phyloP scores from a whole-genome alignment of 1,139 yeast genomes.

The Suhomyces choctaworum region DNA sequence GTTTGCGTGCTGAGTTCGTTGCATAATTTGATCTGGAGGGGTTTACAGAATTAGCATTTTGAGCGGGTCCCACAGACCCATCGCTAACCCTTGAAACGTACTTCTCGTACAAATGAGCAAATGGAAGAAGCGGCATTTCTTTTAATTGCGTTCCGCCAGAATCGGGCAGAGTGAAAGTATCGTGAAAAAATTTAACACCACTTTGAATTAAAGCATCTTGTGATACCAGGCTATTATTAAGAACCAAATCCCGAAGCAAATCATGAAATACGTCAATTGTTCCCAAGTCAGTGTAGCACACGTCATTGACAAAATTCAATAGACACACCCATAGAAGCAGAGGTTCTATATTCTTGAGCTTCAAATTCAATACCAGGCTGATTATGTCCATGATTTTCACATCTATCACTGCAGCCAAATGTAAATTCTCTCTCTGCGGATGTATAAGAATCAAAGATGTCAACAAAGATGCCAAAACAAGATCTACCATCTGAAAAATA shows the following conservation, averaged over 20 bases:
- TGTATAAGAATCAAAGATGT: slow-evolving; percentile 15
- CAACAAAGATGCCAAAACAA: slow-evolving; percentile 21
- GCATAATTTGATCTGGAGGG: slow-evolving; percentile 2
- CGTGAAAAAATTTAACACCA: slow-evolving; percentile 26
- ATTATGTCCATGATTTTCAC: slow-evolving; percentile 11
- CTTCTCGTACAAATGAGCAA: slow-evolving; percentile 2
- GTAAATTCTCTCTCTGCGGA: neutral
- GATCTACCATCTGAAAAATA: slow-evolving; percentile 18
- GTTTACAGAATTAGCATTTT: no score
- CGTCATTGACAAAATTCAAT: slow-evolving; percentile 32
- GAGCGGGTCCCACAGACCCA: no score
- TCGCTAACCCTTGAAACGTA: no score
- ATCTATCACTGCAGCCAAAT: neutral
- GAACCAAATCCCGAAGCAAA: slow-evolving; percentile 22
- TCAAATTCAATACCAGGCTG: slow-evolving; percentile 5
- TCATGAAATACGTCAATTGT: slow-evolving; percentile 22
- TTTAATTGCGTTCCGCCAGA: no score
- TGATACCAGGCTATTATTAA: slow-evolving; percentile 11
- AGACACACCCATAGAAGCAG: slow-evolving; percentile 30
- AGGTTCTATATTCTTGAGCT: slow-evolving; percentile 5
- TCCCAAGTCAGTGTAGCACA: slow-evolving; percentile 31
- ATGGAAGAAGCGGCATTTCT: neutral
- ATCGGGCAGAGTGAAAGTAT: slow-evolving; percentile 28
- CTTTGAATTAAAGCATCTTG: slow-evolving; percentile 25
- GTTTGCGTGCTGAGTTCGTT: slow-evolving; percentile 26